Percentiles rank a stretch among this genome's conserved stretches.
Conservation (phyloP, 2,329 filamentous ascomycete genomes). For the Monosporascus sp. region DNA sequence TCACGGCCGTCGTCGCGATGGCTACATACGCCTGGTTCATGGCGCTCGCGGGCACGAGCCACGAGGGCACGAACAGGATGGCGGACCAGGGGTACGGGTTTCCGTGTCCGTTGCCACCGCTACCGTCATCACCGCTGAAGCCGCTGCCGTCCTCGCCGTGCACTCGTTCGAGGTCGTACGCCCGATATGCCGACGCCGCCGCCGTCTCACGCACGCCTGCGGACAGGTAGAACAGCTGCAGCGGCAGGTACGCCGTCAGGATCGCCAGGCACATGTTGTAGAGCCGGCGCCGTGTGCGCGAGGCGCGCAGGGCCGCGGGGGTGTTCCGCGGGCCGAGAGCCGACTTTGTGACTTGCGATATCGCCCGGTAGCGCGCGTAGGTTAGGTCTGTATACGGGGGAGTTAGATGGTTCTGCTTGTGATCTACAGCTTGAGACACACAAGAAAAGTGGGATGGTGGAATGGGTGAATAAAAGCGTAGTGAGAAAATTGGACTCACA, state of each 20-base stretch:
- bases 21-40: slow-evolving; percentile 45
- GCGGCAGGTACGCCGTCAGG: slow-evolving; percentile 45
- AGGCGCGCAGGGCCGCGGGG: slow-evolving; percentile 35
- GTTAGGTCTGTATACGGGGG: slow-evolving; percentile 30
- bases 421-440: background rate
- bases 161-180: slow-evolving; percentile 6
- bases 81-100: slow-evolving; percentile 39
- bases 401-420: background rate
- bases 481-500: slow-evolving; percentile 32
- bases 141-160: background rate
- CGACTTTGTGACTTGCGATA: slow-evolving; percentile 36
- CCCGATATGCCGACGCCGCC: slow-evolving; percentile 11
- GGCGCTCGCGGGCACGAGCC: slow-evolving; percentile 30
- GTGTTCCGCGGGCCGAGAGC: slow-evolving; percentile 34
- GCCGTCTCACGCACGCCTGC: slow-evolving; percentile 33
- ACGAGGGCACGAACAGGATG: slow-evolving; percentile 40
- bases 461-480: background rate
- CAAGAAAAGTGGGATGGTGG: background rate
- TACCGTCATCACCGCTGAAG: background rate
- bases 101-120: slow-evolving; percentile 32
- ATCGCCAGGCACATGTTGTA: slow-evolving; percentile 52
- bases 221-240: slow-evolving; percentile 36
- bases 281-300: slow-evolving; percentile 45
- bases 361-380: slow-evolving; percentile 41
- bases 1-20: slow-evolving; percentile 40